Base-by-base conservation (phyloP, 257 asterid species). In the Henckelia pumila region DNA sequence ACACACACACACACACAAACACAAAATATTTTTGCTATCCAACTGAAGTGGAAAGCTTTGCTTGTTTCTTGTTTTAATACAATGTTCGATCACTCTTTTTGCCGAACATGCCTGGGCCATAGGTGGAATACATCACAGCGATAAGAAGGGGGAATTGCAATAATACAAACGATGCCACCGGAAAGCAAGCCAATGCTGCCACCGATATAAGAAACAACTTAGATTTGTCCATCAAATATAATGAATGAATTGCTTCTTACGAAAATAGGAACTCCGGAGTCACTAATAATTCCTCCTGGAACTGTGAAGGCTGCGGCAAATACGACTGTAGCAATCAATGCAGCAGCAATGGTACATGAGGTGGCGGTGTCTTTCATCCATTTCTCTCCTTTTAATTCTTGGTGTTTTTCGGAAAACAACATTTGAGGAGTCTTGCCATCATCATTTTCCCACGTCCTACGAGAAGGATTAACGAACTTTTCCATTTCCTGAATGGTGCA, bases 281-380 rank as follows among this genome's bases (percentile, higher is more conserved):
- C 24, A 24, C 25, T 23, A 3, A 55, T 4, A n/a, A 8, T 61
- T 8, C 68, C 75, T 11, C 79, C 79, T 0, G 79, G 71, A 2
- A 75, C 67, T 1, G 73, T 55, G 14, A 74, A 53, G 7, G 74
- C 60, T n/a, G 78, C 59, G 7, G 70, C 70, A 40, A 74, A 74
- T 22, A 58, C 30, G 2, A 74, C 58, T 0, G 75, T 68, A 13
- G 49, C 35, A 23, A 75, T 75, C 1, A 69, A 25, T 0, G 71
- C 47, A 20, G 78, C 79, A 1, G 57, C 66, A 30, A 69, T 58
- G 3, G 30, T 56, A 9, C 66, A 68, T 4, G 67, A 29, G 47
- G 17, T 49, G 3, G 71, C 56, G 5, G 71, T 63, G 9, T 25
- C 63, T 64, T 70, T 75, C 68, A 69, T 35, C 75, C 79, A 69